Evolutionary conservation across 768 basidiomycete species (phyloP).

Genomic region (Pisolithus orientalis): DNA sequence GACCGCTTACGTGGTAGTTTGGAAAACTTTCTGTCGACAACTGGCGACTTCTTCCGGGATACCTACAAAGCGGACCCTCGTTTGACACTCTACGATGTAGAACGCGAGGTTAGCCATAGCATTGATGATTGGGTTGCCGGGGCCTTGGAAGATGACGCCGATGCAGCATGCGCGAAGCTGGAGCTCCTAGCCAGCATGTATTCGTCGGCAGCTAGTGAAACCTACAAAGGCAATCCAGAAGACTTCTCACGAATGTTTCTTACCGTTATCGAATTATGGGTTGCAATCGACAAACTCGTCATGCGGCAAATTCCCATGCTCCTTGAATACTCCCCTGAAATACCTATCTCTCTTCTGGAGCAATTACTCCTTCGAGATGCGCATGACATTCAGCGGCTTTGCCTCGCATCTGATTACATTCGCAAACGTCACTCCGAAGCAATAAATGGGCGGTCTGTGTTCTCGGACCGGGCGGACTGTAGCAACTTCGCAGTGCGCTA

Average conservation of each 20-base stretch:
- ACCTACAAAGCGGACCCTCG: constrained; percentile 6
- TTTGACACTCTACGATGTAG: constrained; percentile 32
- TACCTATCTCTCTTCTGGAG: constrained; percentile 33
- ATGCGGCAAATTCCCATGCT: constrained; percentile 32
- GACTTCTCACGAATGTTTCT: constrained; percentile 36
- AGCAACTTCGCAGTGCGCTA: constrained; percentile 30
- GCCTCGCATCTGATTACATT: constrained; percentile 26
- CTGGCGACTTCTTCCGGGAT: constrained; percentile 10
- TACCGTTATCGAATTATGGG: constrained; percentile 33
- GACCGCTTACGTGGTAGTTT: constrained; percentile 9
- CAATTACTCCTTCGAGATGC: constrained; percentile 34
- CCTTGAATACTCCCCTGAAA: constrained; percentile 38
- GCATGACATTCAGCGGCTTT: constrained; percentile 22
- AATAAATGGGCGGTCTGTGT: constrained; percentile 24
- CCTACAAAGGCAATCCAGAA: constrained; percentile 33
- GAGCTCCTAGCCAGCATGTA: constrained; percentile 23
- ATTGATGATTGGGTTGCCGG: constrained; percentile 29
- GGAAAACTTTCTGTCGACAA: constrained; percentile 11
- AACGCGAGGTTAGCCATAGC: constrained; percentile 23
- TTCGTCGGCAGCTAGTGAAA: constrained; percentile 14
- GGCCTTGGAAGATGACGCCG: constrained; percentile 10
- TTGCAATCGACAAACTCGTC: constrained; percentile 33
- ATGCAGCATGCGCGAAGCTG: constrained; percentile 20
- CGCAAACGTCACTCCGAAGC: constrained; percentile 17
- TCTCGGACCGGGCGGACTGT: constrained; percentile 13